A percentile compares a stretch with the other conserved stretches of the same genome.
These are phyloP conservation scores for Alternaria brassicae DNA, from an alignment of 2,329 filamentous ascomycete genomes.

Conservation along the genomic window DNA sequence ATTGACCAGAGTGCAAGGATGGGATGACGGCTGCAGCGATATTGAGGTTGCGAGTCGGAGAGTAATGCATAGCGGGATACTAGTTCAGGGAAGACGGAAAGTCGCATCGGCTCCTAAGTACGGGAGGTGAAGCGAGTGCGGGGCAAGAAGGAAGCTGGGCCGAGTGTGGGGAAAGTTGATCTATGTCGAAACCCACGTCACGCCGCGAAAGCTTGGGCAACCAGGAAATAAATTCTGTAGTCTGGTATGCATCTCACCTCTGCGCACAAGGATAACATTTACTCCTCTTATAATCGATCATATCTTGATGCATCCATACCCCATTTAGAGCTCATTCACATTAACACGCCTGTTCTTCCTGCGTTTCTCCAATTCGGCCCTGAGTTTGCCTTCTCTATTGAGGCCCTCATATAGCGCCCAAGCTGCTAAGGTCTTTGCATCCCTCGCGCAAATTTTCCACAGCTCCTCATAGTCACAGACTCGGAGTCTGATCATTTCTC, in stretches of 20 bases:
- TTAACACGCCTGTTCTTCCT: too few species aligned
- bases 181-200: neutral
- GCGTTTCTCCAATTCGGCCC: constrained; percentile 3
- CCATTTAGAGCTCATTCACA: too few species aligned
- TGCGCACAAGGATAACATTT: too few species aligned
- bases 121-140: constrained; percentile 21
- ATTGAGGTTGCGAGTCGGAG: constrained; percentile 13
- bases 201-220: neutral
- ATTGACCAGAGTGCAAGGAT: neutral
- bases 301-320: too few species aligned
- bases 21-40: constrained; percentile 5
- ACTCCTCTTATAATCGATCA: too few species aligned
- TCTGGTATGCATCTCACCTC: neutral
- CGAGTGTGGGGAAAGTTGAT: constrained; percentile 19
- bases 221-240: neutral
- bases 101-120: neutral
- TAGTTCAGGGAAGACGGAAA: constrained; percentile 11
- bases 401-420: constrained; percentile 66
- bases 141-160: constrained; percentile 16
- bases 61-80: constrained; percentile 16
- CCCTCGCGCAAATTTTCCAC: constrained; percentile 61
- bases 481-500: constrained; percentile 63
- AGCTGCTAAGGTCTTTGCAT: constrained; percentile 63
- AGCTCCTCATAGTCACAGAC: constrained; percentile 56
- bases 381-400: constrained; percentile 56